These are phyloP conservation scores for Tetradesmus obliquus DNA, from an alignment of 139 green algal genomes.

Conservation along the genomic window DNA sequence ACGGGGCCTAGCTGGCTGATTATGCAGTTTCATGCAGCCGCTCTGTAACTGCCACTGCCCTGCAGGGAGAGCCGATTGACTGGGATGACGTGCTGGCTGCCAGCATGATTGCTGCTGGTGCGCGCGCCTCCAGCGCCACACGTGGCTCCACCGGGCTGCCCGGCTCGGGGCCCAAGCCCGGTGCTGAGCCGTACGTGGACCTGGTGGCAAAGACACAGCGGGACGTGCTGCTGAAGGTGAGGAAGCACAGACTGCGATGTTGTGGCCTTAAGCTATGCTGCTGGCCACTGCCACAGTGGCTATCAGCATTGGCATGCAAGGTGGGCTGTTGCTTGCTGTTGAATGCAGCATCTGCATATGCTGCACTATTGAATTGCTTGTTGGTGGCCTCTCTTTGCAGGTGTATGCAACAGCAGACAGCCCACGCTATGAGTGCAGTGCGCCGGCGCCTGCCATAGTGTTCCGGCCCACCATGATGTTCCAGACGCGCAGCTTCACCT, in stretches of 20 bases:
- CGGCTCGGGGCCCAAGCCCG: slow-evolving; percentile 23
- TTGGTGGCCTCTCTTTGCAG: slow-evolving; percentile 24
- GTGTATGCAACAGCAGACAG: slow-evolving; percentile 69
- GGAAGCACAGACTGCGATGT: not conserved
- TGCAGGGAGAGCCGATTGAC: slow-evolving; percentile 45
- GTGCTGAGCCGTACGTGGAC: slow-evolving; percentile 51
- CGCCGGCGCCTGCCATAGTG: slow-evolving; percentile 53
- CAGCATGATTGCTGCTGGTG: slow-evolving; percentile 19
- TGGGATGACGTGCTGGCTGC: slow-evolving; percentile 67
- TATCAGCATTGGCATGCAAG: not conserved
- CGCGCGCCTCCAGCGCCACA: slow-evolving; percentile 24
- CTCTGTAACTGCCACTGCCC: not conserved
- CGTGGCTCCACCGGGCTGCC: slow-evolving; percentile 25
- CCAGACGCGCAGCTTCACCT: slow-evolving; percentile 77
- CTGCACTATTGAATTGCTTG: not conserved
- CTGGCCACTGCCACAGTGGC: not conserved
- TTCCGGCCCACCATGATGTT: slow-evolving; percentile 92
- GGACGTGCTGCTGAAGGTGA: slow-evolving; percentile 61
- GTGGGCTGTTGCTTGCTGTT: not conserved
- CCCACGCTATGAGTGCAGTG: slow-evolving; percentile 65
- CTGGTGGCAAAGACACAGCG: slow-evolving; percentile 56
- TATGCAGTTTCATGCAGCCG: not conserved
- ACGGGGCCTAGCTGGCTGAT: no score
- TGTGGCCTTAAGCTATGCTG: not conserved
- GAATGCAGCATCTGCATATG: not conserved